Percentiles rank a stretch among this genome's conserved stretches.
Evolutionary conservation across 352 stramenopile species (phyloP).

Genomic region (Ochromonadaceae sp.): DNA sequence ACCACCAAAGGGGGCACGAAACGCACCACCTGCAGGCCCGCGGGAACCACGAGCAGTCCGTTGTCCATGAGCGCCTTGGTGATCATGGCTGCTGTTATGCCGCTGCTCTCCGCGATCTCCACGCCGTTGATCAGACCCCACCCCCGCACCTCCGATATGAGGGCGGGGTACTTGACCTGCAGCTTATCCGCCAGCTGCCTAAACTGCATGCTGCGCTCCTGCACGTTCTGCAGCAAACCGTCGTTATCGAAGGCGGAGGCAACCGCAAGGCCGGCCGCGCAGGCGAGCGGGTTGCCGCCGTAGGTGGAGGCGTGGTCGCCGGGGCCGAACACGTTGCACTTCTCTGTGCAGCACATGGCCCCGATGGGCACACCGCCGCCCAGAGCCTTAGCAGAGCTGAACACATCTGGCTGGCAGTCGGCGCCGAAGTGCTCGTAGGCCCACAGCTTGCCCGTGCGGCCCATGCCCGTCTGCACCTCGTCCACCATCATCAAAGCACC

Average conservation of each 20-base stretch:
- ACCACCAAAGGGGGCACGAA: constrained; percentile 71
- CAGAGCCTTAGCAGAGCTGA: constrained; percentile 91
- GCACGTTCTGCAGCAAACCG: constrained; percentile 47
- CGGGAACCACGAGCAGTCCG: constrained; percentile 53
- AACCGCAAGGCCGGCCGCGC: constrained; percentile 61
- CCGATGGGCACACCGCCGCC: constrained; percentile 86
- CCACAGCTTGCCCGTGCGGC: constrained; percentile 80
- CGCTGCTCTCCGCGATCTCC: constrained; percentile 31
- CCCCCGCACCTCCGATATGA: constrained; percentile 48
- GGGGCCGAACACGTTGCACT: constrained; percentile 25
- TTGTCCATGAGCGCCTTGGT: constrained; percentile 15
- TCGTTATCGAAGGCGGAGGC: constrained; percentile 49
- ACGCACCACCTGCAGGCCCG: constrained; percentile 46
- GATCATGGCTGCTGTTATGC: neutral
- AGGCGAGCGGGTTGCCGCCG: constrained; percentile 86
- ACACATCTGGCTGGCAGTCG: constrained; percentile 73
- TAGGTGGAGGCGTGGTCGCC: constrained; percentile 84
- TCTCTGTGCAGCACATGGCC: constrained; percentile 77
- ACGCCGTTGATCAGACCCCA: constrained; percentile 58
- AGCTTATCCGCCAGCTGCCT: constrained; percentile 34
- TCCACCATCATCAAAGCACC: constrained; percentile 66
- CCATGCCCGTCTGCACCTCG: constrained; percentile 71
- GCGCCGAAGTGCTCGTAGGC: constrained; percentile 73
- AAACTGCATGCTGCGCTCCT: constrained; percentile 46
- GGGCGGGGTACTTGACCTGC: constrained; percentile 39